phyloP scores from a whole-genome alignment of 352 stramenopile genomes.

The Globisporangium carolinianum region DNA sequence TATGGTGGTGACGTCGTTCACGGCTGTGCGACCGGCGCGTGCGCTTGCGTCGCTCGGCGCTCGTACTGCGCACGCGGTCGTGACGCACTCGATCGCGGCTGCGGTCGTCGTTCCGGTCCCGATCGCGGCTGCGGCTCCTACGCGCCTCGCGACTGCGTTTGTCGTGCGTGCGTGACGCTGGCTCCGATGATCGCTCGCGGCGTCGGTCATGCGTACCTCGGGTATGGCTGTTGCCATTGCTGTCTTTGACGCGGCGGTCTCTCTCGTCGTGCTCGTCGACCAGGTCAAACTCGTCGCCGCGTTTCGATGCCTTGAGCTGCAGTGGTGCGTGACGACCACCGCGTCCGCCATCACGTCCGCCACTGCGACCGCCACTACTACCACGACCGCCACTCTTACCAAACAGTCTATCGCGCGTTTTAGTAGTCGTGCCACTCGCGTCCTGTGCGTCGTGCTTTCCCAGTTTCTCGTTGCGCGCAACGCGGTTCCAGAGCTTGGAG shows the following conservation, averaged over 20 bases:
- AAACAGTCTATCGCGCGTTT: conserved; percentile 19
- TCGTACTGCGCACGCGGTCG: conserved; percentile 4
- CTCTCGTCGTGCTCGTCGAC: conserved; percentile 2
- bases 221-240: neutral
- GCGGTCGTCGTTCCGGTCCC: neutral
- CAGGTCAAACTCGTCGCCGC: conserved; percentile 11
- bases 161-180: neutral
- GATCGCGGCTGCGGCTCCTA: conserved; percentile 13
- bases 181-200: neutral
- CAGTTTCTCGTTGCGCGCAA: conserved; percentile 56
- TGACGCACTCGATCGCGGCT: neutral
- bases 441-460: conserved; percentile 32
- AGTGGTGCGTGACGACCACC: conserved; percentile 10
- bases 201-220: conserved; percentile 1
- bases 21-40: conserved; percentile 4
- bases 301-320: conserved; percentile 31
- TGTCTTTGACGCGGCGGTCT: neutral
- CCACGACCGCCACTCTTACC: conserved; percentile 6
- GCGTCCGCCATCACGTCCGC: too few relatives aligned
- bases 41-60: conserved; percentile 5
- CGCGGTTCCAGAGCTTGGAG: conserved; percentile 95
- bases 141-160: conserved; percentile 6
- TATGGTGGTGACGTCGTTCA: neutral
- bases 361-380: too few relatives aligned
- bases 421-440: conserved; percentile 13